Evolutionary conservation across 495 filamentous ascomycete genomes (phyloP), one percentile per base, ranked within the genome.

Genomic region (Letharia lupina): DNA sequence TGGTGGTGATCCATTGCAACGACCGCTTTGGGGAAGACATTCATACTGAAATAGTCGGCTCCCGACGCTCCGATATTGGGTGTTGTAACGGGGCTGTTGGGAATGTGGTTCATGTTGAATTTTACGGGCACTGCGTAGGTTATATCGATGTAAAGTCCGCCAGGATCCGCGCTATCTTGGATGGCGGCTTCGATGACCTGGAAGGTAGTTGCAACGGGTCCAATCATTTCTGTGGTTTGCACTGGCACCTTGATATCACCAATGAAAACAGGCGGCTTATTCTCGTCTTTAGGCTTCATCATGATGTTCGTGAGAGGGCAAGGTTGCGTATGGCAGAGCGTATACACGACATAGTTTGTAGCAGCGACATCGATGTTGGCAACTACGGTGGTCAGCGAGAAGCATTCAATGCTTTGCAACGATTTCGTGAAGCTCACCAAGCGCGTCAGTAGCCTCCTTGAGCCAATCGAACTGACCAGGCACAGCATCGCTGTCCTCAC

Each of bases 321-420:
- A 10, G 85, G 85, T 45, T 87, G 81, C 23, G 84, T 83, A 69
- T 88, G 85, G 7, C 84, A 86, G 37, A 88, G 81, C 15, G 87
- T 75, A 52, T 81, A 82, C 52, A 87, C 77, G 15, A 81, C 77
- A 60, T 80, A 77, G 47, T 74, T 73, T 52, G 39, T 41, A 37
- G 60, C 37, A 62, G 15, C 52, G 58, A 60, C 42, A 56, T 50
- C 52, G 20, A 66, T 42, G 31, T 45, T 61, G 31, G 60, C 40
- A 3, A 37, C 63, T 64, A 69, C 8, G 28, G 60, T 33, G 13
- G 45, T 57, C 48, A 71, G 64, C 37, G 9, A 37, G 12, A 33
- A 8, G 15, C 11, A 11, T 20, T 37, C 73, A 74, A 18, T 58
- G 18, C 70, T 70, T 62, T 77, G 76, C 23, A 75, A 74, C 8